A percentile compares a stretch with the other conserved stretches of the same genome.
phyloP scores from a whole-genome alignment of 345 rosid species.

The Turritis glabra region DNA sequence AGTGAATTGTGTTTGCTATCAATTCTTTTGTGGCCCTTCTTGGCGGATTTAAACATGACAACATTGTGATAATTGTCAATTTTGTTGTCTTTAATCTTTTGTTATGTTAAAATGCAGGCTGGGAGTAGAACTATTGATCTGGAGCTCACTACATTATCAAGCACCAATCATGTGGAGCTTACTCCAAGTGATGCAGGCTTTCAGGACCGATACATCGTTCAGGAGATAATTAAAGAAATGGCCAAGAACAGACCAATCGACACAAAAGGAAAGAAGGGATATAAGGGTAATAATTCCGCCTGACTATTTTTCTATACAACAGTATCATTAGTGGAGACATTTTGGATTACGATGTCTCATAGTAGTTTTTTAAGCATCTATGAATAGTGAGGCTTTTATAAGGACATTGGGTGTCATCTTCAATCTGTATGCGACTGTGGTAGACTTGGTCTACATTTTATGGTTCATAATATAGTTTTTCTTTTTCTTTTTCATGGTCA shows the following conservation, averaged over 20 bases:
- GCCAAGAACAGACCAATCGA: slow-evolving; percentile 95
- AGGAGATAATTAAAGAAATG: slow-evolving; percentile 96
- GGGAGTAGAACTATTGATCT: slow-evolving; percentile 87
- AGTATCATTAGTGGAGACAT: not conserved
- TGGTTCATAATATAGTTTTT: not conserved
- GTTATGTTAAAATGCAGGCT: slow-evolving; percentile 52
- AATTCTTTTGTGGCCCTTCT: not conserved
- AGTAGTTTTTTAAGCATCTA: not conserved
- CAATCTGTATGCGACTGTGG: not conserved
- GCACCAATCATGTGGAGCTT: slow-evolving; percentile 88
- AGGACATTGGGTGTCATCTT: not conserved
- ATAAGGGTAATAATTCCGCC: slow-evolving; percentile 55
- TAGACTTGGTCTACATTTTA: not conserved
- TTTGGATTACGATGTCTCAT: not conserved
- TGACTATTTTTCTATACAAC: not conserved
- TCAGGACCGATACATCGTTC: slow-evolving; percentile 96
- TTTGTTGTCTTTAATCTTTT: not conserved
- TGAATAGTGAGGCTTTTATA: not conserved
- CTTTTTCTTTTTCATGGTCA: not conserved
- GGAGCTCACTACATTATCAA: slow-evolving; percentile 86
- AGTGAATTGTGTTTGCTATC: slow-evolving; percentile 2
- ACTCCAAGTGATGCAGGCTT: slow-evolving; percentile 95
- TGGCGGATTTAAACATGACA: not conserved
- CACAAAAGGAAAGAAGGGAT: slow-evolving; percentile 82
- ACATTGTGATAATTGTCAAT: not conserved